Percentiles rank a stretch among this genome's conserved stretches.
Conservation (phyloP, 2,329 filamentous ascomycete species). For the Calonectria pseudoreteaudii region DNA sequence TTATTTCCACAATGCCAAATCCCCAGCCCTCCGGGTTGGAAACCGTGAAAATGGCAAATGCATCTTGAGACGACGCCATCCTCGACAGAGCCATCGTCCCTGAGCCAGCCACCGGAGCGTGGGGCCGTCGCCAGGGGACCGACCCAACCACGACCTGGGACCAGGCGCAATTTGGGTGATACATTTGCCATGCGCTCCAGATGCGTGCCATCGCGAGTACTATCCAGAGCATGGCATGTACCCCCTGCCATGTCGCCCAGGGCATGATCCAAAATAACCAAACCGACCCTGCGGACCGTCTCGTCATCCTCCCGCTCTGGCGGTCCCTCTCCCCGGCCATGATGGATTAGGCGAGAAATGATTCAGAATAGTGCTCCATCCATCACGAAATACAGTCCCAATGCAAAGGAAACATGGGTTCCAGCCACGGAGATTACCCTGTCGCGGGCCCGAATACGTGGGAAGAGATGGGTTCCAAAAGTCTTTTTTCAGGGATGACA, state of each 20-base stretch:
- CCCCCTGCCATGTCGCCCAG: conserved; percentile 11
- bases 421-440: conserved; percentile 26
- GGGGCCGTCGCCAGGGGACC: conserved; percentile 39
- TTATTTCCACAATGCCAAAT: conserved; percentile 9
- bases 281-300: conserved; percentile 24
- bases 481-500: not conserved
- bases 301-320: conserved; percentile 28
- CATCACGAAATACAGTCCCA: conserved; percentile 34
- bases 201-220: conserved; percentile 36
- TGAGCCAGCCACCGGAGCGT: conserved; percentile 42
- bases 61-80: conserved; percentile 34
- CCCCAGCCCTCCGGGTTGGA: conserved; percentile 15
- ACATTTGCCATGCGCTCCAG: conserved; percentile 33
- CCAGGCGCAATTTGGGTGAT: conserved; percentile 20
- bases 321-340: conserved; percentile 3
- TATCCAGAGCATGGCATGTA: conserved; percentile 36
- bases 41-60: conserved; percentile 24
- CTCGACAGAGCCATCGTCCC: conserved; percentile 25
- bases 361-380: conserved; percentile 2
- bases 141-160: conserved; percentile 26
- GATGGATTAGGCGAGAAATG: conserved; percentile 24
- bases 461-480: conserved; percentile 4
- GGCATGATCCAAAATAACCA: conserved; percentile 34
- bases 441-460: conserved; percentile 6
- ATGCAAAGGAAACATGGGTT: conserved; percentile 35